Base-by-base conservation (phyloP, 805 yeast species). In the Maudiozyma bulderi region DNA sequence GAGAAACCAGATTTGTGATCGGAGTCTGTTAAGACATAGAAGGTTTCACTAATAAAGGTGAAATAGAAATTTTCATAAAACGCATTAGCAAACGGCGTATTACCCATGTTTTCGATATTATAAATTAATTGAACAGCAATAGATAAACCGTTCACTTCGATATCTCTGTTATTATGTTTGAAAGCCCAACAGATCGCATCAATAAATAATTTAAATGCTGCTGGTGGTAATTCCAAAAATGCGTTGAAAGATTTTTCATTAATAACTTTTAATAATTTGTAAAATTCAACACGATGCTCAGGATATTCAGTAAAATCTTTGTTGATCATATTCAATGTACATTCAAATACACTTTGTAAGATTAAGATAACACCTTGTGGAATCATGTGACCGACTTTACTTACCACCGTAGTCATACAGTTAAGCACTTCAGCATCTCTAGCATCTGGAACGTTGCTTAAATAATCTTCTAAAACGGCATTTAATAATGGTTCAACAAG, bases 151-250 rank as follows among this genome's bases (percentile, higher is more conserved):
- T 83, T 83, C 54, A 84, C 90, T 68, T 93, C 99, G 49, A 93
- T 97, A 49, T 91, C 98, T 66, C 98, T 81, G 68, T 93, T 90
- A 62, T 90, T 93, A 67, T 93, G 99, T 69, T 93, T 91, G 67
- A 93, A 86, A 0, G 98, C 97, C 99, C 99, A 93, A 61, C 93
- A 74, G 43, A 95, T 90, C 2, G 98, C 95, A 69, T 89, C 91
- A 52, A 93, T 81, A 50, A 93, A 84, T 51, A 88, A 77, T 62
- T 86, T 89, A 76, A 93, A 91, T 28, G 95, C 95, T 54, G 81
- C 89, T 3, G 95, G 91, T 8, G 97, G 95, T 54, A 93, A 76
- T 66, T 88, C 86, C 52, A 88, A 73, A 56, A 93, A 75, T 0
- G 97, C 95, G 50, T 80, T 77, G 75, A 93, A 93, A 14, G 93